Percentiles rank a stretch among this genome's conserved stretches.
These are phyloP conservation scores for Cornus kousa DNA, from an alignment of 148 eudicot genomes.

Conservation along the genomic window DNA sequence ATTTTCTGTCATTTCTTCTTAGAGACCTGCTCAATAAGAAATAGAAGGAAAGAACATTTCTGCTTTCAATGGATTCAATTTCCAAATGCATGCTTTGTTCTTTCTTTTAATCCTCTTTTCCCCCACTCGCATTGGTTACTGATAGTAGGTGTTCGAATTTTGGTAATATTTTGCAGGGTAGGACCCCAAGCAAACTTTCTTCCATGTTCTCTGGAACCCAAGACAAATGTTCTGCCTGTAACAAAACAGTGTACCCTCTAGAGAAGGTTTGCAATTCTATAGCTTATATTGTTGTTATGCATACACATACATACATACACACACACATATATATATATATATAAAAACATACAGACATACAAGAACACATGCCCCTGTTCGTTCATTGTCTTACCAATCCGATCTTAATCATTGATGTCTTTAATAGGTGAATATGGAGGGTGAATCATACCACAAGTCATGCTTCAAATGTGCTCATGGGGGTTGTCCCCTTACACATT, in stretches of 20 bases:
- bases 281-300: neutral
- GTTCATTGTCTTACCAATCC: neutral
- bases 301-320: neutral
- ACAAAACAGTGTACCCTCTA: slow-evolving; percentile 82
- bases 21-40: too few species aligned
- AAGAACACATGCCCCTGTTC: too few species aligned
- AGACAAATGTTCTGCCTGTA: slow-evolving; percentile 79
- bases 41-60: too few species aligned
- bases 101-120: too few species aligned
- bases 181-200: slow-evolving; percentile 68
- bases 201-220: slow-evolving; percentile 78
- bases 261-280: slow-evolving; percentile 59
- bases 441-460: slow-evolving; percentile 81
- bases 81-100: too few species aligned
- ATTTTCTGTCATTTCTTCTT: too few species aligned
- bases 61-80: too few species aligned
- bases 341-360: too few species aligned
- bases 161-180: slow-evolving; percentile 29
- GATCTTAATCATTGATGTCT: neutral
- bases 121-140: too few species aligned
- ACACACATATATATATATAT: too few species aligned
- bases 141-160: too few species aligned
- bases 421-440: slow-evolving; percentile 79
- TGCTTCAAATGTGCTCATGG: slow-evolving; percentile 97
- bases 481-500: slow-evolving; percentile 88